Base-by-base conservation (phyloP, 805 yeast genomes). In the Zygosaccharomyces rouxii region DNA sequence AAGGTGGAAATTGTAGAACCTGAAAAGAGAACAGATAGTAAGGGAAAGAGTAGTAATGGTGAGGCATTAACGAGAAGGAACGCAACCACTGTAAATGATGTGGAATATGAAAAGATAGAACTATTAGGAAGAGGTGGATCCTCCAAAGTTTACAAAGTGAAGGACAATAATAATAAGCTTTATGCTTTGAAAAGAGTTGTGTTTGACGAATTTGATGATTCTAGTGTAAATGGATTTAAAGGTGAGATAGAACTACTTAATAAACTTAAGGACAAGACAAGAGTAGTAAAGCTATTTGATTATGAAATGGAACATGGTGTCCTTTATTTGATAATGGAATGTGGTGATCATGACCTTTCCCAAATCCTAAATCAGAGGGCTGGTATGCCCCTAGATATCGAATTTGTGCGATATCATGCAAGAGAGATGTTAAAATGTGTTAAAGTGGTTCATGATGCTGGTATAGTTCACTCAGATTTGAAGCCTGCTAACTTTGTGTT, bases 271-370 rank as follows among this genome's bases (percentile, higher is more conserved):
- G 69, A 74, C 33, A 77, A 83, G 55, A 77, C 78, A 29, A 71
- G 97, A 44, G 97, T 92, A 4, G 96, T 94, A 3, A 76, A 79
- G 58, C 71, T 92, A 38, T 69, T 85, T 30, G 96, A 89, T 59
- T 79, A 84, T 64, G 81, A 83, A n/a, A 72, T 89, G 55, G 73
- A 75, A 3, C 80, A 77, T 23, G 81, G 85, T 0, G 75, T 81
- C 1, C 72, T 92, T 30, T 75, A 77, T 59, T 70, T 92, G 53
- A 86, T 89, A 2, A 88, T 92, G 96, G 98, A 94, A 67, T 87
- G 95, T 62, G 98, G 98, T 18, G 96, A 92, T 53, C 78, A 86
- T 46, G 97, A 92, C 64, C 68, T 92, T 23, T 92, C 96, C 0
- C 88, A 81, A 57, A 90, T 90, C 7, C 72, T 92, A 42, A 77